Evolutionary conservation across 164 flowering plant species (phyloP).

Genomic region (Aristolochia contorta): DNA sequence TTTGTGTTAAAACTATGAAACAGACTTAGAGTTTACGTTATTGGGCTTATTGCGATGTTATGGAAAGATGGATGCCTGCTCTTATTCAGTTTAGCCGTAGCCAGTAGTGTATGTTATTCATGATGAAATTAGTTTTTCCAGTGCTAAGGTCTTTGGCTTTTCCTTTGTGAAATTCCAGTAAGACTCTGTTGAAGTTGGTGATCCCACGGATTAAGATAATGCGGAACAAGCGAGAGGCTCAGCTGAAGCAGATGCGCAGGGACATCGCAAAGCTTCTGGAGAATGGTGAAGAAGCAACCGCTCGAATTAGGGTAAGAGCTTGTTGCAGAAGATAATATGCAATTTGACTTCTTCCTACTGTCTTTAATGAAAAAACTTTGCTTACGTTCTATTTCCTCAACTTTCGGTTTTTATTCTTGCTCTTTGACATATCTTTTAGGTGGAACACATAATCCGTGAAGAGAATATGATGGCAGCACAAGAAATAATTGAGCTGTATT

Average conservation of each 20-base stretch:
- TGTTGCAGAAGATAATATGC: neutral
- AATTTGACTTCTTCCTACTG: too few species aligned
- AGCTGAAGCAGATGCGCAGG: conserved; percentile 77
- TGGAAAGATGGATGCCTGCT: neutral
- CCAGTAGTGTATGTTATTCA: neutral
- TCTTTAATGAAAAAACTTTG: neutral
- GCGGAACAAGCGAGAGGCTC: conserved; percentile 81
- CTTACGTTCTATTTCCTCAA: neutral
- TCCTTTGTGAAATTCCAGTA: conserved; percentile 29
- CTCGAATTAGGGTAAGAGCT: conserved; percentile 67
- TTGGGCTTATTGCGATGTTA: neutral
- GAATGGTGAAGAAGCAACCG: conserved; percentile 96
- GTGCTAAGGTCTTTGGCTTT: neutral
- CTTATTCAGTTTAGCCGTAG: neutral
- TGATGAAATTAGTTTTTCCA: neutral
- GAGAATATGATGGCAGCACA: conserved; percentile 99
- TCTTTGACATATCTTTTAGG: conserved; percentile 30
- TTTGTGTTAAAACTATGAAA: too few species aligned
- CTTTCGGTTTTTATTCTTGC: neutral
- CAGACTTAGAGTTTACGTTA: neutral
- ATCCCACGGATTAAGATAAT: conserved; percentile 84
- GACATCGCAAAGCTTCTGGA: conserved; percentile 92
- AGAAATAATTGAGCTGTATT: conserved; percentile 84
- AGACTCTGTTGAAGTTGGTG: conserved; percentile 76
- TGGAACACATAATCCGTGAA: conserved; percentile 92